These are phyloP conservation scores for Colletotrichum sp. DNA, from an alignment of 2,329 filamentous ascomycete species.

Conservation along the genomic window DNA sequence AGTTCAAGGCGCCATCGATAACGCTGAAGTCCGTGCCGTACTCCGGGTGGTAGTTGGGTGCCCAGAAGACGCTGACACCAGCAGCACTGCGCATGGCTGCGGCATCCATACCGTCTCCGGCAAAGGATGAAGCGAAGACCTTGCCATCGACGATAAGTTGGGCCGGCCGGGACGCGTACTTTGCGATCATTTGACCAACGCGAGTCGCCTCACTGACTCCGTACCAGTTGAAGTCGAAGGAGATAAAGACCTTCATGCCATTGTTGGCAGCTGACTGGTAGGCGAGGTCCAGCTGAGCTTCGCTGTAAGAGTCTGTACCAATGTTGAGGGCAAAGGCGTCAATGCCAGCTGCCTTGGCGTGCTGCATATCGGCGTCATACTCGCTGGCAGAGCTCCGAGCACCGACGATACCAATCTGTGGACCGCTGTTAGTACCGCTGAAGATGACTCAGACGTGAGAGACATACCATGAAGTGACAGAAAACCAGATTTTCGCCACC, in stretches of 20 bases:
- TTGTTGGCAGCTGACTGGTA: conserved; percentile 52
- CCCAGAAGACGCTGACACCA: conserved; percentile 49
- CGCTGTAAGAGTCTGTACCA: conserved; percentile 46
- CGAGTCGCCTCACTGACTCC: conserved; percentile 34
- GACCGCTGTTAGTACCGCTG: not conserved
- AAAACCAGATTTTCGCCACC: conserved; percentile 34
- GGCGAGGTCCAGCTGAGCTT: conserved; percentile 51
- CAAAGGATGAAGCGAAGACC: conserved; percentile 59
- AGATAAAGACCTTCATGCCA: conserved; percentile 60
- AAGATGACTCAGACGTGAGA: not conserved
- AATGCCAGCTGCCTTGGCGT: conserved; percentile 43
- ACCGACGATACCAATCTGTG: conserved; percentile 48
- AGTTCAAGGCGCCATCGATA: conserved; percentile 50
- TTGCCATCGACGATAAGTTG: conserved; percentile 55
- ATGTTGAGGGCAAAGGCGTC: conserved; percentile 58
- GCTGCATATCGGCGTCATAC: conserved; percentile 51
- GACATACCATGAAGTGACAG: conserved; percentile 46
- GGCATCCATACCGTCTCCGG: conserved; percentile 50
- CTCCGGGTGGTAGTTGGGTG: conserved; percentile 53
- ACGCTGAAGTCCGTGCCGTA: conserved; percentile 39
- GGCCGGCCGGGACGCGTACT: conserved; percentile 46
- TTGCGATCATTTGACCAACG: conserved; percentile 49
- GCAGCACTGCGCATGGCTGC: conserved; percentile 44
- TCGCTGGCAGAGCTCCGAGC: conserved; percentile 45
- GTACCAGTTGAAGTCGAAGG: conserved; percentile 62